Percentiles rank a stretch among this genome's conserved stretches.
Conservation (phyloP, 768 basidiomycete genomes). For the Leccinum olivaceopallidum region DNA sequence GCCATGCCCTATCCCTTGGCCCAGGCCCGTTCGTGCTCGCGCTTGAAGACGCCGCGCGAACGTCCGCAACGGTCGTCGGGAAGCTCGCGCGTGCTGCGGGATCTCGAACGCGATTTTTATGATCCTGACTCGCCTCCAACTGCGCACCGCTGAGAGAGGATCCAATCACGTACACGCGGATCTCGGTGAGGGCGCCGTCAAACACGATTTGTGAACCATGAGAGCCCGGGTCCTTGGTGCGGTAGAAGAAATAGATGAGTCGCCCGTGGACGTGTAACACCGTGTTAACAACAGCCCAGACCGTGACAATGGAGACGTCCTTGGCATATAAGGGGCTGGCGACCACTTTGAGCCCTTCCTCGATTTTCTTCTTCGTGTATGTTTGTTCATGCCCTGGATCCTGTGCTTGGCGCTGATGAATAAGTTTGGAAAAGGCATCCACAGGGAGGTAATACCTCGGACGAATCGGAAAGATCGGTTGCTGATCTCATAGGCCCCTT, state of each 20-base stretch:
- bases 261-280: constrained; percentile 6
- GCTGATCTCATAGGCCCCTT: not conserved
- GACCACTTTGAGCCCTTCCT: constrained; percentile 3
- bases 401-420: not conserved
- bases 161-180: constrained; percentile 63
- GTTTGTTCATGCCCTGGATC: constrained; percentile 1
- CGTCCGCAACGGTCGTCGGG: constrained; percentile 55
- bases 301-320: constrained; percentile 6
- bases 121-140: too few relatives aligned
- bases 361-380: constrained; percentile 4
- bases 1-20: constrained; percentile 58
- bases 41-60: constrained; percentile 53
- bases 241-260: constrained; percentile 12
- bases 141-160: constrained; percentile 16
- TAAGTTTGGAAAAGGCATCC: constrained; percentile 1
- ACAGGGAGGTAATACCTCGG: constrained; percentile 1
- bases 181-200: constrained; percentile 61
- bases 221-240: not conserved
- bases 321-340: constrained; percentile 6
- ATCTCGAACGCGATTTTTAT: constrained; percentile 34
- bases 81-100: constrained; percentile 56
- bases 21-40: constrained; percentile 71
- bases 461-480: not conserved
- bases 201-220: constrained; percentile 17
- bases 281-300: constrained; percentile 11